Base-by-base conservation (phyloP, 805 yeast genomes). In the Candida sithepensis region DNA sequence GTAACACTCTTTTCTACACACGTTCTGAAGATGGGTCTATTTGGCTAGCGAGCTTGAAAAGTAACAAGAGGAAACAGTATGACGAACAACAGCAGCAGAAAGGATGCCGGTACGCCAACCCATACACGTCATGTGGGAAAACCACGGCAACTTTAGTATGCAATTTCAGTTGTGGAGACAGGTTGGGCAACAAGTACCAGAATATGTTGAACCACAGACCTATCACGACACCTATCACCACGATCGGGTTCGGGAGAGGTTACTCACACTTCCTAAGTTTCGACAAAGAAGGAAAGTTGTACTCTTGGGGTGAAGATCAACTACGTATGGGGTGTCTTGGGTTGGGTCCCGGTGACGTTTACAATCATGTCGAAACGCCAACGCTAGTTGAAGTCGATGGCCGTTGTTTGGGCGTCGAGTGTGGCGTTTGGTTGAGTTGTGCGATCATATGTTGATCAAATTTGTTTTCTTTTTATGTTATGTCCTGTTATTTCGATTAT, bases 391-490 rank as follows among this genome's bases (percentile, higher is more conserved):
- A 42, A 9, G 7, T 45, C 18, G 43, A 19, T 20, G 22, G 24
- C 18, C n/a, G 26, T 6, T 42, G 41, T 18, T 44, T 46, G 7
- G 28, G 42, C 39, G 52, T 51, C 12, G 55, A 51, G 16, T 52
- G 52, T 9, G 55, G 55, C 10, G 46, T 42, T 16, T 44, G 50
- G 47, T 46, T 51, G 32, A 45, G 50, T 37, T 51, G 55, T 48
- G 50, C 52, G 4, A 22, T 51, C n/a, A 19, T 42, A 26, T 33
- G 38, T 12, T 34, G 18, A n/a, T 12, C 19, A 36, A 18, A n/a
- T 10, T 36, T 18, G n/a, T n/a, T n/a, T n/a, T n/a, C n/a, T n/a
- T n/a, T n/a, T n/a, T n/a, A n/a, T n/a, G n/a, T n/a, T n/a, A n/a
- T n/a, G n/a, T n/a, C n/a, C n/a, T n/a, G n/a, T n/a, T n/a, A n/a